These are phyloP conservation scores for Botrytis hyacinthi DNA, from an alignment of 2,329 filamentous ascomycete genomes.

Conservation along the genomic window DNA sequence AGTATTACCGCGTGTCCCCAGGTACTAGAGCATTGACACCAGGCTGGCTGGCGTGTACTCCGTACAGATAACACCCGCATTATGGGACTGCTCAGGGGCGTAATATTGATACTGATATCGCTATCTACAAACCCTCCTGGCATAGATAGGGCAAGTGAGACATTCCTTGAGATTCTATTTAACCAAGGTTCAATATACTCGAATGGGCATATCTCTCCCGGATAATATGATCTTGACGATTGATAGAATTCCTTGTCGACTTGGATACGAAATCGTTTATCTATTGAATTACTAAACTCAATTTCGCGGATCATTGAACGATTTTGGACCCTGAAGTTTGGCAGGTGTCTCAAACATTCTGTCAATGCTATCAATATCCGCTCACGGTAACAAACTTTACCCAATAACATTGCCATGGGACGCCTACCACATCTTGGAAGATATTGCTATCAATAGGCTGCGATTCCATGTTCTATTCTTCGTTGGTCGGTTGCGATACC, in stretches of 20 bases:
- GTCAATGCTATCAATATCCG: background rate
- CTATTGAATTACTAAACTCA: background rate
- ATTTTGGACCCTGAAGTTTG: background rate
- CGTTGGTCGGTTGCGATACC: too few relatives aligned
- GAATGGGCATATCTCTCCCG: slow-evolving; percentile 10
- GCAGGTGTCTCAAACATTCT: background rate
- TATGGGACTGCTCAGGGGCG: background rate
- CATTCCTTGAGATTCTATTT: background rate
- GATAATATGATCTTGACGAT: slow-evolving; percentile 19
- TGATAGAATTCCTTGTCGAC: background rate
- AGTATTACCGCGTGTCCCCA: background rate
- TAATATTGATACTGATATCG: background rate
- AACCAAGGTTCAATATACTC: slow-evolving; percentile 10
- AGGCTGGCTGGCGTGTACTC: slow-evolving; percentile 8
- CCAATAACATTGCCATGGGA: background rate
- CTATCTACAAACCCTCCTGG: background rate
- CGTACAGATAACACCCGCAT: background rate
- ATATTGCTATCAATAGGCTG: background rate
- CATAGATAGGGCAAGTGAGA: slow-evolving; percentile 3
- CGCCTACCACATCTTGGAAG: background rate
- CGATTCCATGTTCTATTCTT: background rate
- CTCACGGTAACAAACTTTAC: background rate
- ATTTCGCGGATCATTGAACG: background rate
- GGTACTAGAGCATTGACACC: slow-evolving; percentile 12
- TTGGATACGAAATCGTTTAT: background rate